Base-by-base conservation (phyloP, 73 alveolate species). In the Paramecium tetraurelia region DNA sequence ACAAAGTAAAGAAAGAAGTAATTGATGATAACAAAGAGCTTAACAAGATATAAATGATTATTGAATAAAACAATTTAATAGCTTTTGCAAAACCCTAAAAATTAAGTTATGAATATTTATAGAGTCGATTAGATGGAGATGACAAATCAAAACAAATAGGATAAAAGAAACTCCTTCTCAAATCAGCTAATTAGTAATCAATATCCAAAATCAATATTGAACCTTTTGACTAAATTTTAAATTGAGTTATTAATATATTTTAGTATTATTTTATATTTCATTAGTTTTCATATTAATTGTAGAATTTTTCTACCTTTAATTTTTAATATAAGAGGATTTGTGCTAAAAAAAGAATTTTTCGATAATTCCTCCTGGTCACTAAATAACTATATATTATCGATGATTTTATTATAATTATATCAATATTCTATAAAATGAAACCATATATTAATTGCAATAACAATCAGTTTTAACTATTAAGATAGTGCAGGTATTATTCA, bases 401-500 rank as follows among this genome's bases (percentile, higher is more conserved):
- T 27, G 31, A 27, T 27, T 0, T 1, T 27, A 27, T 0, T 27
- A 1, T 27, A 27, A 27, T 27, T 27, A 1, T 27, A 27, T 27
- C 31, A 14, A 48, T 14, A 16, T 53, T 22, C 9, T 16, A n/a
- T 18, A 18, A 53, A 48, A 53, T 53, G 31, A 18, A 53, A 53
- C 69, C 69, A 53, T 53, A 53, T 18, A 53, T 53, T 53, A 53
- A 53, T 7, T 50, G 16, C 14, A 12, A 40, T 11, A 57, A 38
- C 31, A 33, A 63, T 93, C 93, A 89, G 63, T 35, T 63, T 48
- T 90, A 89, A 89, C 76, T 71, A 58, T 93, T 85, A 53, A 77
- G 59, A 77, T 88, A 90, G 48, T 57, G 83, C 4, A 92, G 58
- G 20, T 92, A 76, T 53, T 85, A 70, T 70, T 93, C 94, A 57